Conservation (phyloP, 1,284 basidiomycete species). For the Fomitiporia mediterranea region DNA sequence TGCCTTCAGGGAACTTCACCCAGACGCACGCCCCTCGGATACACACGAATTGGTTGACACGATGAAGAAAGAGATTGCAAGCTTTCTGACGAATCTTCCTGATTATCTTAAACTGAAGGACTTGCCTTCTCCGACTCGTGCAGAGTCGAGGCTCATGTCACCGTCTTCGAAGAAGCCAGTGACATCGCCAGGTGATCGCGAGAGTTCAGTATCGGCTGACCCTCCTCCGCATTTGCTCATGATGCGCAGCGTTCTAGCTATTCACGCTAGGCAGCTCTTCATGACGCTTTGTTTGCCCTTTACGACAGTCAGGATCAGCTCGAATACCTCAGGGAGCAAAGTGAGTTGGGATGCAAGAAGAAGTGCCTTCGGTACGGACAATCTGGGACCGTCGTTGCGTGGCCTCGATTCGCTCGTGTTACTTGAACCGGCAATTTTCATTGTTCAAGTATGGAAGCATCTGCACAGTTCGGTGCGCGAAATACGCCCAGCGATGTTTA, state of each 20-base stretch:
- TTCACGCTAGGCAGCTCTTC: conserved; percentile 54
- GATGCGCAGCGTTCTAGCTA: conserved; percentile 54
- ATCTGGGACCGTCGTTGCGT: conserved; percentile 27
- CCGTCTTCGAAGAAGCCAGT: conserved; percentile 17
- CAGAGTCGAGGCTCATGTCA: conserved; percentile 27
- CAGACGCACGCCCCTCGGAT: conserved; percentile 30
- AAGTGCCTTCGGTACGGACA: conserved; percentile 23
- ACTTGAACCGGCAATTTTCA: conserved; percentile 14
- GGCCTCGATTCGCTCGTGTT: conserved; percentile 9
- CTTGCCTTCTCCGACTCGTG: conserved; percentile 30
- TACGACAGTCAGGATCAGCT: conserved; percentile 31
- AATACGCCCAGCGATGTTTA: conserved; percentile 42
- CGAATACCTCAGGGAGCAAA: neutral
- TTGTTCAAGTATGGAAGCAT: conserved; percentile 8
- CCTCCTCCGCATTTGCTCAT: conserved; percentile 36
- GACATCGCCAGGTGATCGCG: conserved; percentile 20
- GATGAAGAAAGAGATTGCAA: conserved; percentile 45
- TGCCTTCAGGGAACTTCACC: conserved; percentile 34
- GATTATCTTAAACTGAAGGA: conserved; percentile 22
- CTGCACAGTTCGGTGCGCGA: conserved; percentile 21
- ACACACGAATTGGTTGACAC: conserved; percentile 51
- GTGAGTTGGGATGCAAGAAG: conserved; percentile 33
- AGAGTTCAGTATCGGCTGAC: conserved; percentile 2
- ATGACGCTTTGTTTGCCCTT: conserved; percentile 67
- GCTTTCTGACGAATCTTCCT: conserved; percentile 51